Evolutionary conservation across 2,329 filamentous ascomycete species (phyloP).

Genomic region (Dactylellina cionopaga): DNA sequence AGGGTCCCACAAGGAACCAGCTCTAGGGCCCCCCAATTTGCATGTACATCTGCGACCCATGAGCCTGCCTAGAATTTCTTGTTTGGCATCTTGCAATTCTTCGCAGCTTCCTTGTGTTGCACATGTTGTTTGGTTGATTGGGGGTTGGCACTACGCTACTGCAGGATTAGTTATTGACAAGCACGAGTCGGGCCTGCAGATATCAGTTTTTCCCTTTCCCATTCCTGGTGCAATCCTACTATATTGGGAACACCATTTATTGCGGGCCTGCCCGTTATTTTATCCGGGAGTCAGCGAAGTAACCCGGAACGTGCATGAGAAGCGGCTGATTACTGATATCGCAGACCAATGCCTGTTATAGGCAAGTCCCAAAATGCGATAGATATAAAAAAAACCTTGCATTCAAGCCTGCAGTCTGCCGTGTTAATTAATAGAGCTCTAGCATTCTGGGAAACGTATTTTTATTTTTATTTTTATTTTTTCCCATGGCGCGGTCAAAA

Average conservation of each 20-base stretch:
- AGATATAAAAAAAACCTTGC: slow-evolving; percentile 28
- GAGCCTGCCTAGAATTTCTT: background rate
- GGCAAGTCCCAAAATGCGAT: slow-evolving; percentile 14
- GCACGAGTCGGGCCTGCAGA: background rate
- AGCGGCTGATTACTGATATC: slow-evolving; percentile 33
- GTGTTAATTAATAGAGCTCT: slow-evolving; percentile 33
- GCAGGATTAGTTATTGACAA: slow-evolving; percentile 31
- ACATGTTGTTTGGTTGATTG: no score
- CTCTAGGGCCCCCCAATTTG: background rate
- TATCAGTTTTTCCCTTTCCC: background rate
- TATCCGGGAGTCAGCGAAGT: background rate
- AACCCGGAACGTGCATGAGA: background rate
- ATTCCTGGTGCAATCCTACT: slow-evolving; percentile 9
- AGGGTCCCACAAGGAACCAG: slow-evolving; percentile 16
- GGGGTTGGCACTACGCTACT: no score
- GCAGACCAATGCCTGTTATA: slow-evolving; percentile 1
- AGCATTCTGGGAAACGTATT: background rate
- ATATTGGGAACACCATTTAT: slow-evolving; percentile 11
- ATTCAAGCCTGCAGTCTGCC: background rate
- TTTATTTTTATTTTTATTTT: background rate
- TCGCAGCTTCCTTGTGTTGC: background rate
- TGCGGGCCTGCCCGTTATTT: slow-evolving; percentile 17
- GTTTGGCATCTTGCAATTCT: background rate
- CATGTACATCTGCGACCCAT: slow-evolving; percentile 2
- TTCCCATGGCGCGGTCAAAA: no score